Percentiles rank a stretch among this genome's conserved stretches.
phyloP scores from a whole-genome alignment of 2,329 filamentous ascomycete genomes.

The Blastomyces gilchristii region DNA sequence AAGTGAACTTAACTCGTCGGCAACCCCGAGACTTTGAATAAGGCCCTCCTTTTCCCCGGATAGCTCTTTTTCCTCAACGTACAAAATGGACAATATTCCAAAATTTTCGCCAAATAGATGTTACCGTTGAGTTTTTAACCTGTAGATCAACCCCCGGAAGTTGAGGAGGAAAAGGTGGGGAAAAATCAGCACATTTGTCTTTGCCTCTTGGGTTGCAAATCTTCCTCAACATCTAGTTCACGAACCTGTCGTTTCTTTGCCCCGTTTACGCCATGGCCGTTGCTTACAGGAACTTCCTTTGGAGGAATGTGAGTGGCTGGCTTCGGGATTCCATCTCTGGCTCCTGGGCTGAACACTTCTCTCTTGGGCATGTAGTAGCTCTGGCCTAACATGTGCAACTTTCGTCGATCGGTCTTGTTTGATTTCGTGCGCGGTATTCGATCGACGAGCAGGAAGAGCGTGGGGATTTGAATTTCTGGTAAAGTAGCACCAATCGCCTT shows the following conservation, averaged over 20 bases:
- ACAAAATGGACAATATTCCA: conserved; percentile 7
- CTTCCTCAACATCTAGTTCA: neutral
- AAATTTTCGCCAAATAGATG: conserved; percentile 3
- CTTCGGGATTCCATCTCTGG: neutral
- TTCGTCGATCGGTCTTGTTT: conserved; percentile 6
- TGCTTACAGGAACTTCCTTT: neutral
- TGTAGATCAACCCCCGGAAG: neutral
- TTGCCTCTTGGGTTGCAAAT: neutral
- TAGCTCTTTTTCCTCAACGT: neutral
- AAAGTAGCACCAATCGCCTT: neutral
- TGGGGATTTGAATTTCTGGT: conserved; percentile 6
- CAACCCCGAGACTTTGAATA: neutral
- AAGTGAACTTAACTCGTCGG: neutral
- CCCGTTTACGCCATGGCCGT: neutral
- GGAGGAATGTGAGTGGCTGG: neutral
- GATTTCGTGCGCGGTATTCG: conserved; percentile 4
- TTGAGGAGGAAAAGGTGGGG: neutral
- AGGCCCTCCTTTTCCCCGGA: no score
- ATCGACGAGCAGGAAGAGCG: conserved; percentile 5
- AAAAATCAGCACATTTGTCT: conserved; percentile 5
- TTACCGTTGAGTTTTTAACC: neutral
- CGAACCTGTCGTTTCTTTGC: conserved; percentile 8
- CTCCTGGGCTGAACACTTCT: neutral
- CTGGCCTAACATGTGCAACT: conserved; percentile 6
- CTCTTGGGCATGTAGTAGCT: conserved; percentile 6